phyloP scores from a whole-genome alignment of 305 asterid species.

The Caryopteris hybrid region DNA sequence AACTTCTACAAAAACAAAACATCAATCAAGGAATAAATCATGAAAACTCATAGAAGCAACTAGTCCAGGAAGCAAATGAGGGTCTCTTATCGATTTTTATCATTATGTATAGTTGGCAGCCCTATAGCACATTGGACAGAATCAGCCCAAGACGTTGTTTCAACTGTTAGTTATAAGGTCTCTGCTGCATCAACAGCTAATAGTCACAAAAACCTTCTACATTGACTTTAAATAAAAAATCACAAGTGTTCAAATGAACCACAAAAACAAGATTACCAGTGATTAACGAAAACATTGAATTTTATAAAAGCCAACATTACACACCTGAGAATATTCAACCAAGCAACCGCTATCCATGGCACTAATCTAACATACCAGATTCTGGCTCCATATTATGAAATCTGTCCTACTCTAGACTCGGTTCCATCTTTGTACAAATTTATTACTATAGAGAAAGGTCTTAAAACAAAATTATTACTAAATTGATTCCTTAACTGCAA shows the following conservation, averaged over 20 bases:
- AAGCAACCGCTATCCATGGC: neutral
- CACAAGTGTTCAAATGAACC: neutral
- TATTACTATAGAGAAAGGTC: slow-evolving; percentile 11
- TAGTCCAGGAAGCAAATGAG: no score
- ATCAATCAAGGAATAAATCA: no score
- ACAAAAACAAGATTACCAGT: neutral
- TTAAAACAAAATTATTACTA: slow-evolving; percentile 13
- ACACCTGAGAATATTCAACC: neutral
- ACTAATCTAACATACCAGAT: no score
- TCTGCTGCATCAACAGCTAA: neutral
- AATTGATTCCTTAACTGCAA: slow-evolving; percentile 26
- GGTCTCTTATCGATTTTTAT: no score
- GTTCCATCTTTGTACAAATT: slow-evolving; percentile 28
- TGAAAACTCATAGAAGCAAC: no score
- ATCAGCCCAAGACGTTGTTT: no score
- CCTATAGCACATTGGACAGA: no score
- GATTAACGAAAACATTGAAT: neutral
- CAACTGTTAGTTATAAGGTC: no score
- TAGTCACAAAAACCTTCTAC: neutral
- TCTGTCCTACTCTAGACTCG: slow-evolving; percentile 22
- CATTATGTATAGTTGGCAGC: no score
- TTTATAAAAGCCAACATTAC: slow-evolving; percentile 1
- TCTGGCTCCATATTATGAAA: slow-evolving; percentile 1
- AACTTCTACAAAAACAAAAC: no score
- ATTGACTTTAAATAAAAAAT: neutral